Evolutionary conservation across 2,329 filamentous ascomycete genomes (phyloP), one percentile per base, ranked within the genome.

Genomic region (Penicillium sp.): DNA sequence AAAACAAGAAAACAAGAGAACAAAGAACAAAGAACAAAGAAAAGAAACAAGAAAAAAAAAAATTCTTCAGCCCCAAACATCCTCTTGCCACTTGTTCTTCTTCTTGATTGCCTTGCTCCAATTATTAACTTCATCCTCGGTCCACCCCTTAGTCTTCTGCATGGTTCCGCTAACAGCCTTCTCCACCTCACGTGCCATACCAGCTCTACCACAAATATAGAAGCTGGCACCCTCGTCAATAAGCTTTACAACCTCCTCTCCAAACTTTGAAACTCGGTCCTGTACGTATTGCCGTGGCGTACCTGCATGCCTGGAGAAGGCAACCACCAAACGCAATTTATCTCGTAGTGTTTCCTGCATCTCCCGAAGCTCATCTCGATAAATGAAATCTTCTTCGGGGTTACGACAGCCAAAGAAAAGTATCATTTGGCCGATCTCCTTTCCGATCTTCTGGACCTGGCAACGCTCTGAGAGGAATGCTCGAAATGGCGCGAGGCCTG

Each of bases 11-110:
- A 26, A 26, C 26, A 26, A 22, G 1, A 22, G 19, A 19, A 42
- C n/a, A 11, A 13, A 13, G 10, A 22, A 42, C n/a, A 29, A 11
- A 52, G 19, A 33, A 14, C 14, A 37, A 21, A 21, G 16, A 21
- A 21, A 42, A 42, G 11, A 0, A 42, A 29, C 1, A 35, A 19
- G 19, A 1, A 5, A 8, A 10, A 24, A 33, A 33, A 22, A 19
- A 43, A 26, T 3, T 3, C 13, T n/a, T 33, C 39, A 59, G 1
- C 60, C 60, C 81, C 81, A 83, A 44, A 83, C 80, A 74, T 84
- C 81, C 62, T 82, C 80, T 62, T 78, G 77, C 80, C 81, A 83
- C 65, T 81, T 82, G n/a, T 75, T 77, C 27, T 74, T 73, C 63
- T 76, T 79, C 74, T 81, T 82, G 39, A 81, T 66, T 16, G 68